Base-by-base conservation (phyloP, 768 basidiomycete genomes). In the Boletus reticulatus region DNA sequence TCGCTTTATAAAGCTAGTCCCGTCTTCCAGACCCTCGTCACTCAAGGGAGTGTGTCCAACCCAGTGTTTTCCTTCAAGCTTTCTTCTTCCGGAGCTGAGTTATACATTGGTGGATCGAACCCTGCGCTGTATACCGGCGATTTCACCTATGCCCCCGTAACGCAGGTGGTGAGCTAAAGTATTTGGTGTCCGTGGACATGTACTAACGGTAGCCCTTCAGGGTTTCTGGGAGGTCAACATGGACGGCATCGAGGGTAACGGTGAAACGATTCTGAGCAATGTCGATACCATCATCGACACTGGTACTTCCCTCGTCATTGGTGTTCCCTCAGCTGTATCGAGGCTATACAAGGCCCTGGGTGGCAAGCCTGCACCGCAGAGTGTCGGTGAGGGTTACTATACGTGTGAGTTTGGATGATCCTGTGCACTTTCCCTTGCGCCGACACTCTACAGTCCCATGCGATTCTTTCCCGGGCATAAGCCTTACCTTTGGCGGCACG, bases 41-140 rank as follows among this genome's bases (percentile, higher is more conserved):
- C 32, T 32, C 11, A 67, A 4, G 50, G 52, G 3, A 42, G 62
- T 34, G 52, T 65, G 32, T 20, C 31, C 16, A 49, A 66, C 17
- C 52, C 70, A 19, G 56, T 64, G 38, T 75, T 76, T 59, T 71
- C 59, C 2, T 61, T 63, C 50, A 63, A 63, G 19, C 54, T 63
- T 16, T 46, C 60, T 10, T 24, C 45, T 62, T 41, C 67, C 72
- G 63, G 61, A 24, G 57, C 59, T 22, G 71, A 76, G 59, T 64
- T 78, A 41, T 75, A 62, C 61, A 46, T 80, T 27, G 79, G 80
- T 31, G 79, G 79, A 48, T 63, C 67, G 24, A 73, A 81, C 61
- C 41, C 63, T 11, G 52, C 61, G n/a, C 65, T 72, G 48, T 79
- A 73, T 62, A 67, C 63, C 37, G 77, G 78, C 12, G 52, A 43